phyloP scores from a whole-genome alignment of 2,329 filamentous ascomycete species.

The Didymella lethalis region DNA sequence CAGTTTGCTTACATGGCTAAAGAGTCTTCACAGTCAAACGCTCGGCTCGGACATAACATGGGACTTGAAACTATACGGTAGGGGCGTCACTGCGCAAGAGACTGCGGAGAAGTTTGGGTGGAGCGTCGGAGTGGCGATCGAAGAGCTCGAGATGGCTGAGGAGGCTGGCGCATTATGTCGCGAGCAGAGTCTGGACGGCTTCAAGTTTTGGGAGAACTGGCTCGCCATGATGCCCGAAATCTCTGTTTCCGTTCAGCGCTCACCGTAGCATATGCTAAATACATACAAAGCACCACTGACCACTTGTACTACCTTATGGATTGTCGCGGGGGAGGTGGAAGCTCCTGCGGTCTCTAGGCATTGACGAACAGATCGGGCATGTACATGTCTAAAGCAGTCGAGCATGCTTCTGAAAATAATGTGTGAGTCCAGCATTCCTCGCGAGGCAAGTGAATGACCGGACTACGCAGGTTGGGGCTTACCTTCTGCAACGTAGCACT shows the following conservation, averaged over 20 bases:
- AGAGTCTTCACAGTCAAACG: conserved; percentile 72
- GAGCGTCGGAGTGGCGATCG: conserved; percentile 94
- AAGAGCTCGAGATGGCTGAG: conserved; percentile 97
- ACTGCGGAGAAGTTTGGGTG: conserved; percentile 90
- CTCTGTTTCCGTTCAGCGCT: not conserved
- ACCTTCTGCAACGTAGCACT: too few relatives aligned
- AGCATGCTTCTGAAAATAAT: not conserved
- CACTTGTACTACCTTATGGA: not conserved
- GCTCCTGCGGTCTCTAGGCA: not conserved
- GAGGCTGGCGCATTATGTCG: conserved; percentile 86
- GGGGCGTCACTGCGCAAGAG: conserved; percentile 89
- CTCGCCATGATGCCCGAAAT: conserved; percentile 34
- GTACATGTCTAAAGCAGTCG: too few relatives aligned
- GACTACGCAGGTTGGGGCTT: too few relatives aligned
- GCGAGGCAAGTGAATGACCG: too few relatives aligned
- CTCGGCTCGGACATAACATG: conserved; percentile 71
- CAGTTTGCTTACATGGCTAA: conserved; percentile 78
- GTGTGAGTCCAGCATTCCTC: not conserved
- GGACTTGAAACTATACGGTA: conserved; percentile 81
- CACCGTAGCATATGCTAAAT: not conserved
- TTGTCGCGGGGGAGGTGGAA: not conserved
- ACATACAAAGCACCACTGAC: not conserved
- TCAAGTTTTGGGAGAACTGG: conserved; percentile 91
- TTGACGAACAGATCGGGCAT: not conserved
- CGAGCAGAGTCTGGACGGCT: conserved; percentile 88